Conservation (phyloP, 352 stramenopile species). For the Phytophthora sojae region DNA sequence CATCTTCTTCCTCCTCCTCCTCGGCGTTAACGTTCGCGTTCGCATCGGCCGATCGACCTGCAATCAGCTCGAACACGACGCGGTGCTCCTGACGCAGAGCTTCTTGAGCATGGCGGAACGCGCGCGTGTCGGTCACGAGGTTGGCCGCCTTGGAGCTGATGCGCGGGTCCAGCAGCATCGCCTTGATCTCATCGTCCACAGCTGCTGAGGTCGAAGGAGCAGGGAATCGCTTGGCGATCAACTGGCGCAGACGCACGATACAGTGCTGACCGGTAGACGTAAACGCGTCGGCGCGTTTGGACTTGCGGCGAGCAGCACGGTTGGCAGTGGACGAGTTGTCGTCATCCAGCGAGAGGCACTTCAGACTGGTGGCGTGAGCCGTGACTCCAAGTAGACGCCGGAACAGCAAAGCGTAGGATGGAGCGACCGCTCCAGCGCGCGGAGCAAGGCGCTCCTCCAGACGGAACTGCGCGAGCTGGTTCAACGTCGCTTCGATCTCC, state of each 20-base stretch:
- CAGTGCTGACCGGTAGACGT: slow-evolving; percentile 26
- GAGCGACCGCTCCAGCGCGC: slow-evolving; percentile 18
- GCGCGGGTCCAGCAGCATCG: slow-evolving; percentile 50
- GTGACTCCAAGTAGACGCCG: slow-evolving; percentile 42
- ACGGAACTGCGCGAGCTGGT: slow-evolving; percentile 37
- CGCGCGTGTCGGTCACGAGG: slow-evolving; percentile 33
- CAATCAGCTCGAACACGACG: slow-evolving; percentile 40
- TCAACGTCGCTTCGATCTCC: slow-evolving; percentile 45
- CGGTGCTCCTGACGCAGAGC: slow-evolving; percentile 45
- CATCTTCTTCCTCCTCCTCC: slow-evolving; percentile 16
- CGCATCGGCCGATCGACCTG: slow-evolving; percentile 1
- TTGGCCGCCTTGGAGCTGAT: slow-evolving; percentile 43
- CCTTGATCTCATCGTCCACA: slow-evolving; percentile 42
- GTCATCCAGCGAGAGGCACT: slow-evolving; percentile 39
- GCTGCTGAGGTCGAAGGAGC: slow-evolving; percentile 12
- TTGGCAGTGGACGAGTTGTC: slow-evolving; percentile 12
- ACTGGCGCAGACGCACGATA: slow-evolving; percentile 23
- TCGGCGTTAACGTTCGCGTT: slow-evolving; percentile 1
- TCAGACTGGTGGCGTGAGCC: slow-evolving; percentile 31
- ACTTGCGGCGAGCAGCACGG: slow-evolving; percentile 22
- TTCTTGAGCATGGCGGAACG: slow-evolving; percentile 32
- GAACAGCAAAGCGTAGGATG: slow-evolving; percentile 44
- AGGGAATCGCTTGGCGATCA: slow-evolving; percentile 27
- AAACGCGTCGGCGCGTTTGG: slow-evolving; percentile 33
- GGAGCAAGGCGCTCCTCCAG: slow-evolving; percentile 30